phyloP scores from a whole-genome alignment of 2,329 filamentous ascomycete species.

The Penicillium sp. region DNA sequence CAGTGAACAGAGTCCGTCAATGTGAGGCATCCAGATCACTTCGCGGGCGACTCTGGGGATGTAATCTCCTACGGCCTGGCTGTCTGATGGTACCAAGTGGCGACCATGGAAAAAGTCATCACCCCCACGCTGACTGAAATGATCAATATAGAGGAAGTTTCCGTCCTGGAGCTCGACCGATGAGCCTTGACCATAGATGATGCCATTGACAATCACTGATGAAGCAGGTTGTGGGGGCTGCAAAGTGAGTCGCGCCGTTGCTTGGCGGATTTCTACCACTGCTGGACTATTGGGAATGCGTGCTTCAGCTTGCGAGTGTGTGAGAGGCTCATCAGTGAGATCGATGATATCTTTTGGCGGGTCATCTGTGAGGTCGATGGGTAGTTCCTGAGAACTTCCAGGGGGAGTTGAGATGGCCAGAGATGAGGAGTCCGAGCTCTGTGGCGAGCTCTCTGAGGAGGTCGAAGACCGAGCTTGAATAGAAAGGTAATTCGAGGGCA shows the following conservation, averaged over 20 bases:
- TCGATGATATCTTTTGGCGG: not conserved
- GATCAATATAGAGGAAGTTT: conserved; percentile 43
- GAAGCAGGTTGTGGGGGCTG: not conserved
- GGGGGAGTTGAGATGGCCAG: not conserved
- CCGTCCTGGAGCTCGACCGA: conserved; percentile 41
- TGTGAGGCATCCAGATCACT: conserved; percentile 44
- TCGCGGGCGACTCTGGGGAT: conserved; percentile 45
- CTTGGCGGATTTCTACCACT: not conserved
- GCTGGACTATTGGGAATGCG: too few species aligned
- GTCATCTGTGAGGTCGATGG: not conserved
- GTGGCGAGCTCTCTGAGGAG: not conserved
- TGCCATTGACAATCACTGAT: not conserved
- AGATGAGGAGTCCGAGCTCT: not conserved
- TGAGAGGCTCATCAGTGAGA: not conserved
- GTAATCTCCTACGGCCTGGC: not conserved
- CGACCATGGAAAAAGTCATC: conserved; percentile 41
- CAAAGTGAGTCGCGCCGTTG: not conserved
- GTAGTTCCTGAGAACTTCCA: not conserved
- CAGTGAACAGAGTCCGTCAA: conserved; percentile 45
- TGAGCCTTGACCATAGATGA: conserved; percentile 19
- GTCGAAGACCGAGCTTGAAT: not conserved
- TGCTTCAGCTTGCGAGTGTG: not conserved
- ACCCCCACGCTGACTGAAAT: conserved; percentile 32
- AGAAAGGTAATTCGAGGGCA: not conserved
- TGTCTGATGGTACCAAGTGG: conserved; percentile 21